Conservation (phyloP, 176 grass and related monocot genomes). For the Typha latifolia region DNA sequence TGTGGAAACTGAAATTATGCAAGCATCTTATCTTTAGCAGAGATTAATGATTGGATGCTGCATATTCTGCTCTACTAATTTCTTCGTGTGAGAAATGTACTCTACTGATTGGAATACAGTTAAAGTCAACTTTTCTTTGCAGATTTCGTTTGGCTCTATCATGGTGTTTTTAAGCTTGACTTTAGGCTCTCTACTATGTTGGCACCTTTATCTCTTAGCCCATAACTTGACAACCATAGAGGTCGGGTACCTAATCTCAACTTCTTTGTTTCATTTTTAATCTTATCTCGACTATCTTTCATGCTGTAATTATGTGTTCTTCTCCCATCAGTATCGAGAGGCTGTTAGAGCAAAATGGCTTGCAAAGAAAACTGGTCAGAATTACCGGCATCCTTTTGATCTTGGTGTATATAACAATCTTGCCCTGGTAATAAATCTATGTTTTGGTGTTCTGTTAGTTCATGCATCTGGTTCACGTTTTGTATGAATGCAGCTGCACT, state of each 20-base stretch:
- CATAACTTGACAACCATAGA: conserved; percentile 96
- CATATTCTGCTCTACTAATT: not conserved
- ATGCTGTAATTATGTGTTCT: conserved; percentile 9
- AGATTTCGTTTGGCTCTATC: conserved; percentile 50
- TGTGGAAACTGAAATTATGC: too few species aligned
- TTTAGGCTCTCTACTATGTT: conserved; percentile 66
- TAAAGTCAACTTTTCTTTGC: conserved; percentile 12
- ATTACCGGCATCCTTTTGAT: conserved; percentile 73
- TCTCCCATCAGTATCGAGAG: conserved; percentile 41
- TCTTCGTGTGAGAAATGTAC: not conserved
- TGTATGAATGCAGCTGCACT: not conserved
- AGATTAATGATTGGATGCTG: too few species aligned
- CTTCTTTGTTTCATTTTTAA: not conserved
- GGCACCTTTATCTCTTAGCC: conserved; percentile 83
- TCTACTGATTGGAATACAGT: not conserved
- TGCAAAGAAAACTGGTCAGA: conserved; percentile 86
- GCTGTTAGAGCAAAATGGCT: conserved; percentile 78
- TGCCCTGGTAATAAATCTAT: conserved; percentile 35
- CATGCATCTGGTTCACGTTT: not conserved
- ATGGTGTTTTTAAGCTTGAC: conserved; percentile 62
- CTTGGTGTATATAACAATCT: conserved; percentile 71
- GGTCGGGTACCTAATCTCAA: conserved; percentile 28
- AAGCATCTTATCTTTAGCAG: too few species aligned
- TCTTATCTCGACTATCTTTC: not conserved
- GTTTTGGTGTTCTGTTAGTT: not conserved